Percentiles rank a stretch among this genome's conserved stretches.
phyloP scores from a whole-genome alignment of 2,329 filamentous ascomycete genomes.

The Xylariaceae sp. region DNA sequence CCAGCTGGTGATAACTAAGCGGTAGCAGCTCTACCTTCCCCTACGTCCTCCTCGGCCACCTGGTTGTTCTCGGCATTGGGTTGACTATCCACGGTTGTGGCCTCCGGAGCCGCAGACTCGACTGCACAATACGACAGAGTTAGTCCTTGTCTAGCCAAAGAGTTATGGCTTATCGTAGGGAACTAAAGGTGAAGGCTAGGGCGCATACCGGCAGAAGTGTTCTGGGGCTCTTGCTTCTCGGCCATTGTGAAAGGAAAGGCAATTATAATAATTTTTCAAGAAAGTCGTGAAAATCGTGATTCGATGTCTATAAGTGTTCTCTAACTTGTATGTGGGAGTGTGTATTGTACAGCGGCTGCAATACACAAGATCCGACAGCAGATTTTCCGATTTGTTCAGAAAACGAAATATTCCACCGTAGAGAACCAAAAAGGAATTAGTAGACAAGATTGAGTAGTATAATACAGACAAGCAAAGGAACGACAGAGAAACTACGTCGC shows the following conservation, averaged over 20 bases:
- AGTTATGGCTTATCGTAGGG: neutral
- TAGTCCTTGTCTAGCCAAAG: constrained; percentile 11
- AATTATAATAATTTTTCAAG: constrained; percentile 16
- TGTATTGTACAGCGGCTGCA: constrained; percentile 29
- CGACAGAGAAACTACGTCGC: constrained; percentile 34
- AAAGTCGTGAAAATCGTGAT: constrained; percentile 22
- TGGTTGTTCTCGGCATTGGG: constrained; percentile 30
- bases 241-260: constrained; percentile 35
- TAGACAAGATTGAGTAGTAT: constrained; percentile 34
- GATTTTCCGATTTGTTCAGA: constrained; percentile 14
- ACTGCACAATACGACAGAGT: constrained; percentile 26
- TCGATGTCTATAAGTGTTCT: constrained; percentile 22
- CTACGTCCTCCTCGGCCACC: constrained; percentile 35
- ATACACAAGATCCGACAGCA: constrained; percentile 31
- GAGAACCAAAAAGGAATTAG: constrained; percentile 30
- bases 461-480: constrained; percentile 39
- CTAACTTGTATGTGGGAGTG: constrained; percentile 4
- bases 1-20: neutral
- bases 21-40: constrained; percentile 33
- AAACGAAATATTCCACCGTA: constrained; percentile 16
- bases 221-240: constrained; percentile 37
- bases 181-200: neutral
- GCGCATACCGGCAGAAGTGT: constrained; percentile 32
- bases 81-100: constrained; percentile 34
- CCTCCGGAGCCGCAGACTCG: constrained; percentile 31